Conservation (phyloP, 345 rosid species). For the Eucalyptus victrix region DNA sequence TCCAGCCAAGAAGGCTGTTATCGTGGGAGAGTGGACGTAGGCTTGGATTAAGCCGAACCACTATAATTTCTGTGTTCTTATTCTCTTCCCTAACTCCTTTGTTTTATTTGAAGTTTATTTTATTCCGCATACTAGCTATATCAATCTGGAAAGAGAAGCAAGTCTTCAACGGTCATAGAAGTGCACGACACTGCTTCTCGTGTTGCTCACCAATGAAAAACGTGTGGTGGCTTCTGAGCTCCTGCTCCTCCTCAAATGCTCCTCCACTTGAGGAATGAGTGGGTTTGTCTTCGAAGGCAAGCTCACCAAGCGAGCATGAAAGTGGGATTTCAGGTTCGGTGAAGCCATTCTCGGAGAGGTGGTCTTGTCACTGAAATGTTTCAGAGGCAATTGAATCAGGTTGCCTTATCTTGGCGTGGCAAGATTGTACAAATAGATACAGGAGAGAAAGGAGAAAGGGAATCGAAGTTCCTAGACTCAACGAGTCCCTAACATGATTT, state of each 20-base stretch:
- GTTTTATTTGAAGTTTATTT: too few species aligned
- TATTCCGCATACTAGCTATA: too few species aligned
- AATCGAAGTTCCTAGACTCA: neutral
- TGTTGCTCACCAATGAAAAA: too few species aligned
- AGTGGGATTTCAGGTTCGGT: neutral
- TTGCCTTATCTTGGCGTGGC: neutral
- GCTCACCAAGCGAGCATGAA: slow-evolving; percentile 21
- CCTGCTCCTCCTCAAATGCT: slow-evolving; percentile 3
- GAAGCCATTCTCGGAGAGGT: neutral
- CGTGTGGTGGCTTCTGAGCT: too few species aligned
- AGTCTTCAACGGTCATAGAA: too few species aligned
- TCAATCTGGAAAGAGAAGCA: too few species aligned
- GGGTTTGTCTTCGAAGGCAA: slow-evolving; percentile 28
- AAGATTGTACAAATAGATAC: neutral
- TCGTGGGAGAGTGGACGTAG: too few species aligned
- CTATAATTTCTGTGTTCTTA: too few species aligned
- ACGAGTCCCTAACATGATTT: neutral
- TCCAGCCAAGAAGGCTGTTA: too few species aligned
- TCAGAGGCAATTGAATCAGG: neutral
- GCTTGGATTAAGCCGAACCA: too few species aligned
- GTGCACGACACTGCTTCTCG: too few species aligned
- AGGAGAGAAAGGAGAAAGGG: neutral
- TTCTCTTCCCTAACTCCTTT: too few species aligned
- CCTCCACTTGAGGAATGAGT: slow-evolving; percentile 2
- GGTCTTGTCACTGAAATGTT: neutral